phyloP scores from a whole-genome alignment of 2,329 filamentous ascomycete genomes.

The Blastomyces parvus region DNA sequence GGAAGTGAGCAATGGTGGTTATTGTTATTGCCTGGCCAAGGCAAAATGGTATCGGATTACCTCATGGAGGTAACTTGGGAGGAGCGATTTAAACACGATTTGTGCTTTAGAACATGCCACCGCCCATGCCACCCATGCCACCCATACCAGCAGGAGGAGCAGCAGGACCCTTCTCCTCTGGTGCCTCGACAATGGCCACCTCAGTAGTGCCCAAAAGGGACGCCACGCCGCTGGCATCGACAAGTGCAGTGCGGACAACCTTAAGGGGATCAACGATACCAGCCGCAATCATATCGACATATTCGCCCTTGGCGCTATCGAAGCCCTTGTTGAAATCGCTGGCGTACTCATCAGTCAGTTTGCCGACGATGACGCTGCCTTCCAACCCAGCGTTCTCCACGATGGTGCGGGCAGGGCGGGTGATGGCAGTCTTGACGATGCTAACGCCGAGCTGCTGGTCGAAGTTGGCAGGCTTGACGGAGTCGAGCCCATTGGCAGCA shows the following conservation, averaged over 20 bases:
- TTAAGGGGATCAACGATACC: conserved; percentile 99
- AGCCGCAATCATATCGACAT: conserved; percentile 93
- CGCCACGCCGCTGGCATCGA: conserved; percentile 91
- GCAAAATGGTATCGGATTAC: background rate
- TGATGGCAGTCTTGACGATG: conserved; percentile 98
- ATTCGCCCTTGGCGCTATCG: conserved; percentile 93
- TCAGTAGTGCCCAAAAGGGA: conserved; percentile 96
- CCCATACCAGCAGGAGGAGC: conserved; percentile 40
- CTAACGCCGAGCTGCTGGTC: conserved; percentile 97
- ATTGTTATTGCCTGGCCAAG: background rate
- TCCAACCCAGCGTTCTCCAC: conserved; percentile 97
- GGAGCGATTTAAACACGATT: background rate
- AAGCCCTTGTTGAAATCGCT: conserved; percentile 96
- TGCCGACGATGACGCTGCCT: conserved; percentile 92
- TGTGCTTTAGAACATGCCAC: conserved; percentile 51
- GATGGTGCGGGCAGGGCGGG: conserved; percentile 84
- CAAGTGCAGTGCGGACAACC: conserved; percentile 92
- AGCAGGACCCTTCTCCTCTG: conserved; percentile 73
- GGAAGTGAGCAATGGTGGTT: background rate
- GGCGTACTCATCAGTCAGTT: conserved; percentile 90
- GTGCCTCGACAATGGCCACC: conserved; percentile 92
- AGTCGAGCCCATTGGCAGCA: conserved; percentile 72
- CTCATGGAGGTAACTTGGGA: background rate
- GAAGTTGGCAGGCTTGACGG: conserved; percentile 87
- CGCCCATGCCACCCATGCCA: conserved; percentile 55